Base-by-base conservation (phyloP, 192 early-diverging fungal species). In the Entophlyctis luteolus region DNA sequence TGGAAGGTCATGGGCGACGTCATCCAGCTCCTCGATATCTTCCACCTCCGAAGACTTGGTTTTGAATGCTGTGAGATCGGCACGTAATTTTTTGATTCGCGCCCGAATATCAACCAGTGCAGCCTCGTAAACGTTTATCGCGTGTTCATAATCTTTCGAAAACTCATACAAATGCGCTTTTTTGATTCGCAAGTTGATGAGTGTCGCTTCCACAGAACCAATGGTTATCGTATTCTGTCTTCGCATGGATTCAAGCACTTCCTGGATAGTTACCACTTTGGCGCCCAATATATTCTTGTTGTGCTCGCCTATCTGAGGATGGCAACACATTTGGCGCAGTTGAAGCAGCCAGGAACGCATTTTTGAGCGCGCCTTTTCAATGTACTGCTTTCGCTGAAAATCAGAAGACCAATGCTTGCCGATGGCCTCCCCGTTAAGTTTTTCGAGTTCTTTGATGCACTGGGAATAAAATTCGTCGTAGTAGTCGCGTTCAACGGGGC, bases 221-320 rank as follows among this genome's bases (percentile, higher is more conserved):
- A 83, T 55, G 8, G 67, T 57, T 0, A 66, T 20, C 1, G n/a
- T 56, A 28, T 45, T 67, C 27, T 73, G 74, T 10, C 59, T 59
- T 10, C 62, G 35, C 86, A 87, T 82, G 10, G 75, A 50, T 33
- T 78, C 68, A 33, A 87, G 74, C 1, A 86, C 84, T 55, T 87
- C 75, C 27, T 72, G 70, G 16, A 87, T 80, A 12, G 77, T 81
- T 16, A 72, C 63, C 29, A 87, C 28, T 28, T 68, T 69, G 0
- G 49, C 55, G 29, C 84, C 84, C 18, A 87, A 69, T 18, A 72
- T 42, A 3, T 65, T 72, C 47, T 72, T 54, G 74, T 81, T 79
- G 37, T 81, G 59, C 3, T 53, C 48, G 36, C 81, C 85, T 39
- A 83, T 75, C 60, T 81, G 79, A n/a, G 82, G 81, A 53, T 86